These are phyloP conservation scores for Rhodomyrtus tomentosa DNA, from an alignment of 345 rosid species.

Conservation along the genomic window DNA sequence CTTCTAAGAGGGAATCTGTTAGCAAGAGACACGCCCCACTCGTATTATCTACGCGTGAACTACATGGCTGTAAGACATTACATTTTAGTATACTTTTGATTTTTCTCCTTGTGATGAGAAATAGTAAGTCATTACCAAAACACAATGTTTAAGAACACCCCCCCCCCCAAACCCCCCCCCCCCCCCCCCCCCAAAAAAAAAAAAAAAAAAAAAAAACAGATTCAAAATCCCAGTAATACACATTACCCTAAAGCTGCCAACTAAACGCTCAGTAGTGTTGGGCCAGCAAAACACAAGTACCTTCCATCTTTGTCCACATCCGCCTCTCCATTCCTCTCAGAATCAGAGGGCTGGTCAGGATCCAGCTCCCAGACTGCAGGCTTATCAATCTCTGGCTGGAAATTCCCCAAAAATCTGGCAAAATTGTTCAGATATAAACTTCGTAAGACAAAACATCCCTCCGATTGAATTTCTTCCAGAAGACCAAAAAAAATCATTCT, in stretches of 20 bases:
- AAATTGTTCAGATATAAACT: background rate
- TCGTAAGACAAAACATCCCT: background rate
- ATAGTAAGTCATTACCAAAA: background rate
- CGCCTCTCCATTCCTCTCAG: conserved; percentile 51
- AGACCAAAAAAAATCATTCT: background rate
- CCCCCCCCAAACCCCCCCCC: no score
- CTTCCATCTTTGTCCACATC: conserved; percentile 49
- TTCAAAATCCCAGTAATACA: background rate
- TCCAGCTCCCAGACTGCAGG: conserved; percentile 79
- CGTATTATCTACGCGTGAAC: no score
- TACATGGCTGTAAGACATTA: background rate
- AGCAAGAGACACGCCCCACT: no score
- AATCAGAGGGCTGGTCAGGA: conserved; percentile 37
- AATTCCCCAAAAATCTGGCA: conserved; percentile 85
- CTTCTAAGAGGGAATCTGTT: no score
- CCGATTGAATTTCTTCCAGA: background rate
- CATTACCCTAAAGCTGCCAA: background rate
- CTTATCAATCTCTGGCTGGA: conserved; percentile 64
- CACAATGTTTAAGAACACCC: no score
- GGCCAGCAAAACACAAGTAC: conserved; percentile 20
- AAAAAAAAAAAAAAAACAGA: background rate
- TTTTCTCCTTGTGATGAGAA: background rate
- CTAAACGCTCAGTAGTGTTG: background rate
- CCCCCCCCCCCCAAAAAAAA: no score
- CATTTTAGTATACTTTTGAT: background rate